These are phyloP conservation scores for Omphalotus olearius DNA, from an alignment of 1,284 basidiomycete species.

Conservation along the genomic window DNA sequence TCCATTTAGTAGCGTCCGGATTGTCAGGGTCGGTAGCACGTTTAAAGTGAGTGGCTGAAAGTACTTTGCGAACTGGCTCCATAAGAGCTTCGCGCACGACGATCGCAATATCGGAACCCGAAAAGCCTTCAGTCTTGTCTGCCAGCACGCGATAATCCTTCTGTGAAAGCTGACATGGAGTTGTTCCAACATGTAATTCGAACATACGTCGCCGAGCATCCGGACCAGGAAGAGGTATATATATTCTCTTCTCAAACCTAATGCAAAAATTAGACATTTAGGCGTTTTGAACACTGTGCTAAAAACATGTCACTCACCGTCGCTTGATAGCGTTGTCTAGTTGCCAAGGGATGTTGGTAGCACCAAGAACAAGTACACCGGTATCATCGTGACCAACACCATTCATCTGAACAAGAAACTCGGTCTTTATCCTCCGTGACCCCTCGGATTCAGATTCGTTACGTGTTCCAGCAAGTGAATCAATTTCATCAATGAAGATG, in stretches of 20 bases:
- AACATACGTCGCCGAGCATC: conserved; percentile 97
- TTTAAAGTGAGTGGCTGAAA: conserved; percentile 96
- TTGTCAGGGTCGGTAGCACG: conserved; percentile 34
- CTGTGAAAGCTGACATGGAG: conserved; percentile 79
- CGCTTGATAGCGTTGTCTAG: conserved; percentile 98
- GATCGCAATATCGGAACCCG: conserved; percentile 94
- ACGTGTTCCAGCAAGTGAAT: conserved; percentile 92
- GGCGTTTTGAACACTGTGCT: not conserved
- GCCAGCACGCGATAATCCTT: conserved; percentile 85
- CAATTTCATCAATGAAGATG: conserved; percentile 99
- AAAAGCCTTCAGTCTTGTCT: conserved; percentile 89
- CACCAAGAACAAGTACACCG: conserved; percentile 96
- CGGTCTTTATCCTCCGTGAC: conserved; percentile 95
- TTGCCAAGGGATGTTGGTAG: conserved; percentile 98
- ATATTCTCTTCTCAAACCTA: conserved; percentile 96
- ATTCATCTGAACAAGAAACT: conserved; percentile 98
- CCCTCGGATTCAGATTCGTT: conserved; percentile 97
- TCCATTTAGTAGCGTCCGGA: conserved; percentile 56
- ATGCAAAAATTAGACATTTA: not conserved
- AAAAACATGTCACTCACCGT: conserved; percentile 44
- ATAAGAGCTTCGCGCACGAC: conserved; percentile 96
- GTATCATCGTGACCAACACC: conserved; percentile 98
- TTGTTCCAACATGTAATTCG: conserved; percentile 92
- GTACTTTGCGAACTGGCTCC: conserved; percentile 97
- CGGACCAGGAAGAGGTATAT: conserved; percentile 93